phyloP scores from a whole-genome alignment of 2,329 filamentous ascomycete genomes.

The Ophiocordyceps robertsii region DNA sequence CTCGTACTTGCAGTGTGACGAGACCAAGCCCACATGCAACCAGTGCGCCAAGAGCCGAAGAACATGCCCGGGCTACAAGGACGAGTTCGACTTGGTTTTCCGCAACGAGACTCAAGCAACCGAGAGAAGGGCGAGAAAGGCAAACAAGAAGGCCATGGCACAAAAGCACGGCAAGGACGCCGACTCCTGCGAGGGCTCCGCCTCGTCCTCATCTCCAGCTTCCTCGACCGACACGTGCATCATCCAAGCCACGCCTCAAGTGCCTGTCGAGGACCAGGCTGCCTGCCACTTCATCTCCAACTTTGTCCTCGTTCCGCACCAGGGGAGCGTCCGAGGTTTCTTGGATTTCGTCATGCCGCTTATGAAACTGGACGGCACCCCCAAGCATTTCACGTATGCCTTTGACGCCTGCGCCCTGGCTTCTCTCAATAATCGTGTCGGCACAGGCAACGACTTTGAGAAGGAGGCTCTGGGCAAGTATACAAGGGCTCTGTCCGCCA shows the following conservation, averaged over 20 bases:
- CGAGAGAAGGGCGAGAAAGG: slow-evolving; percentile 45
- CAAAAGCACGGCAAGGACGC: slow-evolving; percentile 18
- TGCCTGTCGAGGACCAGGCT: slow-evolving; percentile 40
- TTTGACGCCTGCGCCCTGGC: slow-evolving; percentile 48
- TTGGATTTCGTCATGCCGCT: slow-evolving; percentile 47
- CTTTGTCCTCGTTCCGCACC: slow-evolving; percentile 40
- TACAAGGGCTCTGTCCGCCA: slow-evolving; percentile 37
- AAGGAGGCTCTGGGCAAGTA: slow-evolving; percentile 36
- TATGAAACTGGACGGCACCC: slow-evolving; percentile 27
- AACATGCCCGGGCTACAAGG: slow-evolving; percentile 53
- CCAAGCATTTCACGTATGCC: slow-evolving; percentile 37
- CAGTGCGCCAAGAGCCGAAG: slow-evolving; percentile 52
- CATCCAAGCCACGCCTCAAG: slow-evolving; percentile 19
- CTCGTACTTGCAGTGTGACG: slow-evolving; percentile 40
- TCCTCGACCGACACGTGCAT: slow-evolving; percentile 4
- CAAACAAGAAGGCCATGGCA: slow-evolving; percentile 31
- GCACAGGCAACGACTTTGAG: slow-evolving; percentile 18
- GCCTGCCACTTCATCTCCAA: slow-evolving; percentile 48
- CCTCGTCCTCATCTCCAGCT: slow-evolving; percentile 5
- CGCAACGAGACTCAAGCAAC: slow-evolving; percentile 60
- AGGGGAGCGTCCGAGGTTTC: slow-evolving; percentile 38
- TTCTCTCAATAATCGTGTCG: slow-evolving; percentile 37
- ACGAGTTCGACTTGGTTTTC: slow-evolving; percentile 60
- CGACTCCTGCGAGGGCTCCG: slow-evolving; percentile 6
- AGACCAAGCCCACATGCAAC: slow-evolving; percentile 51